Conservation (phyloP, 345 rosid species). For the Isatis tinctoria region DNA sequence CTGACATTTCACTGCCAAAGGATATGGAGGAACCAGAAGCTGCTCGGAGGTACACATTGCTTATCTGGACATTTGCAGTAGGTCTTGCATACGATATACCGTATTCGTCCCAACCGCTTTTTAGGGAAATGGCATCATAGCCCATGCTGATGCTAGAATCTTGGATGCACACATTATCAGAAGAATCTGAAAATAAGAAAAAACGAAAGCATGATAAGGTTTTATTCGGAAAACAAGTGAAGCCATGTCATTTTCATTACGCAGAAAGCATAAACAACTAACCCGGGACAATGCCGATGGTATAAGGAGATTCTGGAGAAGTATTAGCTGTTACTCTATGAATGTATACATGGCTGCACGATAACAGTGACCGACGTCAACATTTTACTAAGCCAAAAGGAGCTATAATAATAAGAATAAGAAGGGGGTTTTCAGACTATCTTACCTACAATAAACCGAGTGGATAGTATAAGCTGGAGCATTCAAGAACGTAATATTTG, state of each 20-base stretch:
- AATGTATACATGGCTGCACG: slow-evolving; percentile 40
- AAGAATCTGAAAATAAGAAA: slow-evolving; percentile 40
- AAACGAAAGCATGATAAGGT: background rate
- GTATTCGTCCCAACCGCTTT: slow-evolving; percentile 68
- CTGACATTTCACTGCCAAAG: slow-evolving; percentile 58
- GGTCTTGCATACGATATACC: slow-evolving; percentile 43
- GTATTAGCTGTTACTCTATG: slow-evolving; percentile 38
- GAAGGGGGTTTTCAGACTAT: background rate
- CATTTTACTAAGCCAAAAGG: background rate
- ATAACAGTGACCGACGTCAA: background rate
- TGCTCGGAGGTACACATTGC: slow-evolving; percentile 31
- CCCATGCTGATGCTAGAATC: slow-evolving; percentile 47
- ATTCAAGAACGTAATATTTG: slow-evolving; percentile 49
- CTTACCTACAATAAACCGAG: slow-evolving; percentile 58
- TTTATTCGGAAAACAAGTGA: background rate
- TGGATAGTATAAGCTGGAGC: slow-evolving; percentile 65
- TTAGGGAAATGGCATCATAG: slow-evolving; percentile 47
- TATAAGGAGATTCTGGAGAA: slow-evolving; percentile 45
- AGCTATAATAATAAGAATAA: background rate
- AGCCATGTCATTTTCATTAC: background rate
- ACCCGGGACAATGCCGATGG: slow-evolving; percentile 53
- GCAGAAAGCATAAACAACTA: slow-evolving; percentile 1
- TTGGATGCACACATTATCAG: slow-evolving; percentile 48
- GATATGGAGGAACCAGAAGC: slow-evolving; percentile 46
- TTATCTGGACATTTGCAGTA: slow-evolving; percentile 42